A percentile compares a stretch with the other conserved stretches of the same genome.
Evolutionary conservation across 345 rosid species (phyloP).

Genomic region (Euclidium syriacum): DNA sequence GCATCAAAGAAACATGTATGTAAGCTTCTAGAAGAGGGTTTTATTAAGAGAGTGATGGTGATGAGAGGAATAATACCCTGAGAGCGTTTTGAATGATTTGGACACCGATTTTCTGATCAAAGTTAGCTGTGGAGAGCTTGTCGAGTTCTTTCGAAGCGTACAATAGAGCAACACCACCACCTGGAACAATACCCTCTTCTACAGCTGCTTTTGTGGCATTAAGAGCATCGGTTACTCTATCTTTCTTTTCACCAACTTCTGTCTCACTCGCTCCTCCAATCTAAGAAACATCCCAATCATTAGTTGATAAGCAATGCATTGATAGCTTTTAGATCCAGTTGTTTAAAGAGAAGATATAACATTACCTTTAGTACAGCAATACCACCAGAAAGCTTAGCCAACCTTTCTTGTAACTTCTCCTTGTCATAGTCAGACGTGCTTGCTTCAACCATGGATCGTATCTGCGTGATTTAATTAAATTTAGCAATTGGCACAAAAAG

Average conservation of each 20-base stretch:
- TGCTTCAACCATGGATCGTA: too few species aligned
- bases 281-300: conserved; percentile 27
- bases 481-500: too few species aligned
- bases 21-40: background rate
- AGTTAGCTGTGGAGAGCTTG: conserved; percentile 80
- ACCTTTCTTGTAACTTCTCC: conserved; percentile 88
- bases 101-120: conserved; percentile 95
- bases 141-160: conserved; percentile 85
- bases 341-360: background rate
- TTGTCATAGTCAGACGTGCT: conserved; percentile 93
- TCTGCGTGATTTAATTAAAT: too few species aligned
- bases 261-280: conserved; percentile 99
- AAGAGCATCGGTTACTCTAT: conserved; percentile 93
- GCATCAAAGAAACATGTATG: conserved; percentile 13
- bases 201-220: conserved; percentile 99
- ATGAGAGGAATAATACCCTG: conserved; percentile 38
- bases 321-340: too few species aligned
- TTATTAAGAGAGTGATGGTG: background rate
- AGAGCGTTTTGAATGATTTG: conserved; percentile 94
- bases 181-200: conserved; percentile 97
- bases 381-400: conserved; percentile 96
- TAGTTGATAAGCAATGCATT: background rate
- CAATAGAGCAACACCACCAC: conserved; percentile 96
- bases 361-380: conserved; percentile 90
- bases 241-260: conserved; percentile 96